phyloP scores from a whole-genome alignment of 2,329 filamentous ascomycete genomes.

The Aotearoamyces nothofagi region DNA sequence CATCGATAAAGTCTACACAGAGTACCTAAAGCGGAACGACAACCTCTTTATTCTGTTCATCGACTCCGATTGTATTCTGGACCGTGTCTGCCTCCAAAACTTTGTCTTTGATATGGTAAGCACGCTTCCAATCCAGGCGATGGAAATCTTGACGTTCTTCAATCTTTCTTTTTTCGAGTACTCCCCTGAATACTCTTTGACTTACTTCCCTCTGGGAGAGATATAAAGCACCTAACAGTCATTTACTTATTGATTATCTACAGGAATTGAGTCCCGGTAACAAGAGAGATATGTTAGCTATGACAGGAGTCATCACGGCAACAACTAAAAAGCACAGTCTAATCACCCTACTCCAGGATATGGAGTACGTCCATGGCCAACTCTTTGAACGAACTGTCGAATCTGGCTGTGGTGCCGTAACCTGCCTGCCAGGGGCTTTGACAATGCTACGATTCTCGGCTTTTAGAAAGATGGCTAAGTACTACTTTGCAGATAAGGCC shows the following conservation, averaged over 20 bases:
- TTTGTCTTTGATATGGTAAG: conserved; percentile 87
- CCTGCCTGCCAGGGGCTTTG: conserved; percentile 85
- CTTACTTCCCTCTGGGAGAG: too few relatives aligned
- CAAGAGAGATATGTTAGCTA: conserved; percentile 83
- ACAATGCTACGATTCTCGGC: conserved; percentile 94
- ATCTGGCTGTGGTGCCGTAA: conserved; percentile 85
- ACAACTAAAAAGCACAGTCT: conserved; percentile 79
- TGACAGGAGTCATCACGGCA: conserved; percentile 94
- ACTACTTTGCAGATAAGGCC: conserved; percentile 95
- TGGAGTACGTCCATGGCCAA: conserved; percentile 97
- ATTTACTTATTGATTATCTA: too few relatives aligned
- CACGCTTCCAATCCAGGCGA: too few relatives aligned
- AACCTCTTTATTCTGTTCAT: conserved; percentile 94
- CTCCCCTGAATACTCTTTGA: too few relatives aligned
- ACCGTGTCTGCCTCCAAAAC: conserved; percentile 84
- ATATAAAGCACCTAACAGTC: too few relatives aligned
- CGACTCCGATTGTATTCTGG: conserved; percentile 90
- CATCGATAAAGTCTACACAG: conserved; percentile 81
- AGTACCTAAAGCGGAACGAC: conserved; percentile 77
- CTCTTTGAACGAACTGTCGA: conserved; percentile 92
- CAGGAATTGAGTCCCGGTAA: conserved; percentile 79
- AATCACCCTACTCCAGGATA: conserved; percentile 87
- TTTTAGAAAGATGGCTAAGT: conserved; percentile 92
- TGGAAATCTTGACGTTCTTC: too few relatives aligned
- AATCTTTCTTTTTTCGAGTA: too few relatives aligned